Conservation (phyloP, 805 yeast species). For the Barnettozyma populi region DNA sequence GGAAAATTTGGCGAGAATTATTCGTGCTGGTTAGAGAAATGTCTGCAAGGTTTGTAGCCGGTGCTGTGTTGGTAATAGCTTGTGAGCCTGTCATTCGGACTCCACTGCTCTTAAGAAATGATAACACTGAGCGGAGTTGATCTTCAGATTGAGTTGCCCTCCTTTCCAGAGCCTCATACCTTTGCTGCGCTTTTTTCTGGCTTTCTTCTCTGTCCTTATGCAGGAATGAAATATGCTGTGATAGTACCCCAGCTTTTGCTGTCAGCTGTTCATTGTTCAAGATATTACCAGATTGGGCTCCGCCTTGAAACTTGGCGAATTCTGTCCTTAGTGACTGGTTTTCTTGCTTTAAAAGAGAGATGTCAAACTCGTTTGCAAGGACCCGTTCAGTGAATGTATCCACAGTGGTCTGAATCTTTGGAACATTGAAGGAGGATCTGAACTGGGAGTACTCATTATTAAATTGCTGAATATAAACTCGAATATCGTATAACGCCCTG, state of each 20-base stretch:
- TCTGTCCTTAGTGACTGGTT: background rate
- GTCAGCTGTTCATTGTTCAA: background rate
- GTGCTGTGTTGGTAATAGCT: background rate
- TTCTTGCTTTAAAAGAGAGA: constrained; percentile 1
- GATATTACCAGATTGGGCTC: background rate
- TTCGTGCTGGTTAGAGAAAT: background rate
- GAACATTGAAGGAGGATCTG: background rate
- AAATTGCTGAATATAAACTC: background rate
- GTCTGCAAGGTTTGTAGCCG: background rate
- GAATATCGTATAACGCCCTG: background rate
- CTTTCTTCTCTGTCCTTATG: background rate
- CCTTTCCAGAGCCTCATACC: background rate
- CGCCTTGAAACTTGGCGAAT: background rate
- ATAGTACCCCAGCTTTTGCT: background rate
- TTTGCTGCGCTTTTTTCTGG: background rate
- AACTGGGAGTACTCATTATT: background rate
- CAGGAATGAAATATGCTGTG: background rate
- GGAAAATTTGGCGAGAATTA: background rate
- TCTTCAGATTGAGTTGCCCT: background rate
- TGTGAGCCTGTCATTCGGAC: background rate
- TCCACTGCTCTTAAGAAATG: background rate
- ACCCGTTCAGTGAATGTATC: background rate
- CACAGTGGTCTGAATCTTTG: background rate
- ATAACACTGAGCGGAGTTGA: background rate
- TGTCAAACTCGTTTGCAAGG: constrained; percentile 3